Base-by-base conservation (phyloP, 2,329 filamentous ascomycete species). In the Pochonia chlamydosporia region DNA sequence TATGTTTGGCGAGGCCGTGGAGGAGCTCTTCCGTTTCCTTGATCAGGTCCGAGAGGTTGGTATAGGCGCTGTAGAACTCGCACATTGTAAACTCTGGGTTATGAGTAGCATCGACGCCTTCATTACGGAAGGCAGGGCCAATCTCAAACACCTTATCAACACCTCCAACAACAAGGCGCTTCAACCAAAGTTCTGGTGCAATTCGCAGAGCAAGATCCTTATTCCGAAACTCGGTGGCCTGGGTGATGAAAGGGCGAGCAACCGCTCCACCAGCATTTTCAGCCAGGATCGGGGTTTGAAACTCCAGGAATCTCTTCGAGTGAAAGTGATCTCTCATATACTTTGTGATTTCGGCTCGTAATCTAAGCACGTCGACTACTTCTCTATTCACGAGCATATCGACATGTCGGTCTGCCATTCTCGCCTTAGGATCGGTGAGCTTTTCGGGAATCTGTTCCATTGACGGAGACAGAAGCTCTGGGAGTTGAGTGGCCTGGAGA, bases 11-110 rank as follows among this genome's bases (percentile, higher is more conserved):
- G 14, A 91, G 71, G 16, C 77, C 74, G 28, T 63, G 70, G 26
- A 96, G 67, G 41, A 97, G 67, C 13, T 75, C 70, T 63, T 93
- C 87, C 1, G 92, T 97, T 62, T 83, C 80, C 18, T 66, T 62
- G 60, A 95, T 90, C 43, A 97, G 71, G 36, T 87, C 80, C 30
- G 82, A 71, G 0, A 96, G 76, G 53, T 85, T 87, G 50, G 85
- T 82, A 59, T 91, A 95, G 3, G 91, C 85, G 51, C 87, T 84
- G 68, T 99, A 99, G 69, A 96, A 97, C 68, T 99, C 93, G 72
- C 92, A 97, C 50, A 89, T 97, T 39, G 88, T 93, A 68, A 97
- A 99, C 63, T 99, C 93, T 0, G 93, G 92, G 61, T 99, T 99
- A 64, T 99, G 93, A 0, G 89, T 96, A 25, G 79, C 79, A 64